Evolutionary conservation across 208 protist genomes (phyloP), one percentile per base, ranked within the genome.

Genomic region (Polymyxa betae): DNA sequence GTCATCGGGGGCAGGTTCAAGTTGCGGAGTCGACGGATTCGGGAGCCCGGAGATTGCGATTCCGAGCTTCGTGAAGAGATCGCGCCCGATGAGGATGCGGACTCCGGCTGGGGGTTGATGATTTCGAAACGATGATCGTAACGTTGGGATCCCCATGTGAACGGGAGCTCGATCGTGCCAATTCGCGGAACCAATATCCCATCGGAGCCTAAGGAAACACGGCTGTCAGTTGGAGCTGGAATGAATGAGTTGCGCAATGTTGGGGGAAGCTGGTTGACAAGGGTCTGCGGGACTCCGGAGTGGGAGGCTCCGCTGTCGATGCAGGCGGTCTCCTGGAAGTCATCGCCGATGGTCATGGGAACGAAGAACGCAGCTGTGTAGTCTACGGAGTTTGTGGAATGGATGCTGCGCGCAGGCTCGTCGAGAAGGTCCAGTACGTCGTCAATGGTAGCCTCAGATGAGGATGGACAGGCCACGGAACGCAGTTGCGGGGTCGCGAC

Each of bases 241-340:
- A 82, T 43, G 72, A 82, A 82, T n/a, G 72, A 40, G 5, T 12
- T 43, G 72, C 72, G 72, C 5, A 82, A 35, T 5, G 16, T n/a
- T 5, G 72, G 72, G 35, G 72, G 72, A 20, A 82, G 72, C 12
- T 5, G n/a, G 5, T 35, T 12, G 5, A 82, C 16, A 5, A 82
- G 16, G n/a, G 5, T n/a, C n/a, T 82, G 16, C 16, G 72, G 72
- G 35, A 82, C 35, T 5, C 40, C 12, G 35, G 72, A 82, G 40
- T 82, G 16, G 35, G n/a, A 82, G 10, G 72, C 72, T 5, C 72
- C 72, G n/a, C 35, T 45, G 72, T 82, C 72, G n/a, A 82, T 82
- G 72, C 16, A 82, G 72, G 72, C 72, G 72, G 72, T 5, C 72
- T 82, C 72, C 72, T 82, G 35, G 72, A 82, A n/a, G 24, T 5